Evolutionary conservation across 805 yeast genomes (phyloP).

Genomic region (Debaryomyces prosopidis): DNA sequence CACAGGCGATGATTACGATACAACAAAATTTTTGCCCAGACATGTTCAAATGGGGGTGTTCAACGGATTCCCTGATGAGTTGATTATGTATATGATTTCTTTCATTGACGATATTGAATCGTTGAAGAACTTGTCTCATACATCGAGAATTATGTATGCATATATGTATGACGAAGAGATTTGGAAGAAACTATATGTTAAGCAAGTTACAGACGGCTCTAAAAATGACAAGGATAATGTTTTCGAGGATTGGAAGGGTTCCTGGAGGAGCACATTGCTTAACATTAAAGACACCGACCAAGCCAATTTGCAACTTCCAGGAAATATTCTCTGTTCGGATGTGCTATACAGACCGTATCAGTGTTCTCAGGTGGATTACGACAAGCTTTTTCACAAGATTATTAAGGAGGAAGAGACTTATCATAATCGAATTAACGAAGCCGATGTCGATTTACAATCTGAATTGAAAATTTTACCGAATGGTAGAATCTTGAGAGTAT

Average conservation of each 20-base stretch:
- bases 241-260: conserved; percentile 62
- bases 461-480: conserved; percentile 16
- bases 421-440: conserved; percentile 15
- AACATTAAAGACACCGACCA: conserved; percentile 26
- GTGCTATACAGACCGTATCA: conserved; percentile 80
- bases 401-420: conserved; percentile 45
- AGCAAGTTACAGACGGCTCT: conserved; percentile 4
- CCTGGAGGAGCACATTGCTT: conserved; percentile 72
- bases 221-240: conserved; percentile 9
- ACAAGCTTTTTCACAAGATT: conserved; percentile 45
- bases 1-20: conserved; percentile 10
- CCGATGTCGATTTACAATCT: conserved; percentile 6
- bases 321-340: conserved; percentile 67
- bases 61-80: conserved; percentile 58
- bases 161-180: conserved; percentile 73
- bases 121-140: conserved; percentile 51
- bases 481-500: conserved; percentile 55
- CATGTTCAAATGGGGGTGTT: conserved; percentile 53
- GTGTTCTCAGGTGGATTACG: conserved; percentile 70
- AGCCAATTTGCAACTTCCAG: conserved; percentile 51
- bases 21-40: conserved; percentile 11
- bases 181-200: conserved; percentile 66
- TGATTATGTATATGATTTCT: conserved; percentile 53
- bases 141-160: conserved; percentile 71
- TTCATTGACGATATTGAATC: conserved; percentile 49